Conservation (phyloP, 2,329 filamentous ascomycete species). For the Aspergillus sp. region DNA sequence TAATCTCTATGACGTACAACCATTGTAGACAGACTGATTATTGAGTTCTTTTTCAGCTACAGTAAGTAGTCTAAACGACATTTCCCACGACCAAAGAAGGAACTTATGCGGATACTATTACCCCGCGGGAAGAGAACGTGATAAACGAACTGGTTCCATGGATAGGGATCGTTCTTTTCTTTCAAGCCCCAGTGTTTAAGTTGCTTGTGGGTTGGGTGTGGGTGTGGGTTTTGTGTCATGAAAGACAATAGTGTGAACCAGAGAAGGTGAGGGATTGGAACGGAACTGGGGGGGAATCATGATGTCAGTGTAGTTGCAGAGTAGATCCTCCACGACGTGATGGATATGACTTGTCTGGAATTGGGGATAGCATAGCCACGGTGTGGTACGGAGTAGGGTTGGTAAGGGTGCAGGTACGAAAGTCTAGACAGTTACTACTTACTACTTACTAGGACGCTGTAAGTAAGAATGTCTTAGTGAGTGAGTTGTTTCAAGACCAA, state of each 20-base stretch:
- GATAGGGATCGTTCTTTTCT: background rate
- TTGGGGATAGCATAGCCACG: too few relatives aligned
- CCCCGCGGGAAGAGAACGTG: background rate
- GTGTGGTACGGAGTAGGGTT: background rate
- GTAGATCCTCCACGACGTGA: too few relatives aligned
- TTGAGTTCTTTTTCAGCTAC: too few relatives aligned
- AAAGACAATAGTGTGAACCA: background rate
- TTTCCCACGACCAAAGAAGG: too few relatives aligned
- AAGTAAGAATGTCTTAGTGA: too few relatives aligned
- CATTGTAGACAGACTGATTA: too few relatives aligned
- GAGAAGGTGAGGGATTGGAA: background rate
- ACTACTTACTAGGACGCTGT: too few relatives aligned
- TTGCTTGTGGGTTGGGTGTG: background rate
- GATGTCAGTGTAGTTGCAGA: slow-evolving; percentile 9
- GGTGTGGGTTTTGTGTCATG: background rate
- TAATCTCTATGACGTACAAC: background rate
- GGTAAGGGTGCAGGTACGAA: background rate
- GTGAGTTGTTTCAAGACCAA: too few relatives aligned
- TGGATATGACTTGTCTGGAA: background rate
- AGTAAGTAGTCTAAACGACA: too few relatives aligned
- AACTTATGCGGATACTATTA: too few relatives aligned
- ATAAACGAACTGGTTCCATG: background rate
- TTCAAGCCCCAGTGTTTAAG: too few relatives aligned
- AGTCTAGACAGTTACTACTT: too few relatives aligned
- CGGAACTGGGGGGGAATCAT: slow-evolving; percentile 13